Conservation (phyloP, 2,329 filamentous ascomycete genomes). For the Talaromyces verruculosus region DNA sequence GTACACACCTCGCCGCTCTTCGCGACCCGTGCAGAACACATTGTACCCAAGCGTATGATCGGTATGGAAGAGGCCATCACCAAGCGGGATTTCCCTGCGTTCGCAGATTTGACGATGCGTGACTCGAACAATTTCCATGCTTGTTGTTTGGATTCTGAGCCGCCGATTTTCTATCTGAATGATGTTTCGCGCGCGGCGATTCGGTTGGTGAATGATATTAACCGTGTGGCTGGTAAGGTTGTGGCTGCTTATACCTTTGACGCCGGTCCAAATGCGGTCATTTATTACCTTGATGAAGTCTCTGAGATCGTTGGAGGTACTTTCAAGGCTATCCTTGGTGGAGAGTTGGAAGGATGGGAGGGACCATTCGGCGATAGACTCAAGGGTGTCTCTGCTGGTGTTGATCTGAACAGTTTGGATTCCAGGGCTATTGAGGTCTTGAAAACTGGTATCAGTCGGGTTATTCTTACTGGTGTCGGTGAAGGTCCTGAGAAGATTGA, state of each 20-base stretch:
- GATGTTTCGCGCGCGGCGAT: conserved; percentile 87
- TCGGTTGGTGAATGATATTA: conserved; percentile 84
- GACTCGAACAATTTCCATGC: conserved; percentile 98
- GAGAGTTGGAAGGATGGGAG: conserved; percentile 54
- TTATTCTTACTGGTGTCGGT: conserved; percentile 89
- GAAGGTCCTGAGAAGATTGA: conserved; percentile 82
- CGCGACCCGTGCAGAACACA: conserved; percentile 66
- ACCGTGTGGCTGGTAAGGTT: conserved; percentile 71
- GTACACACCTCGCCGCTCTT: conserved; percentile 90
- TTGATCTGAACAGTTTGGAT: conserved; percentile 62
- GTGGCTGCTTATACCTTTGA: conserved; percentile 97
- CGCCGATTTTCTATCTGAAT: conserved; percentile 98
- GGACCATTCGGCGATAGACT: conserved; percentile 58
- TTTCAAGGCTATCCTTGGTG: conserved; percentile 73
- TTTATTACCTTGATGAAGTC: conserved; percentile 88
- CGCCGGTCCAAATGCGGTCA: conserved; percentile 91
- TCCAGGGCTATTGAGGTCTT: conserved; percentile 60
- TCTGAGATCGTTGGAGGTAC: conserved; percentile 70
- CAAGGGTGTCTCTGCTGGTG: conserved; percentile 51
- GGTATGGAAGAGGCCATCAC: conserved; percentile 80
- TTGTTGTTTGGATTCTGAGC: conserved; percentile 89
- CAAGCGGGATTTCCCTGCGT: conserved; percentile 76
- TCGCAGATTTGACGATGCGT: conserved; percentile 90
- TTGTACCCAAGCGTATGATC: conserved; percentile 81
- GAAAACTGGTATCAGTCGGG: conserved; percentile 76